A percentile compares a stretch with the other conserved stretches of the same genome.
Conservation (phyloP, 1,139 yeast genomes). For the Pichia norvegensis region DNA sequence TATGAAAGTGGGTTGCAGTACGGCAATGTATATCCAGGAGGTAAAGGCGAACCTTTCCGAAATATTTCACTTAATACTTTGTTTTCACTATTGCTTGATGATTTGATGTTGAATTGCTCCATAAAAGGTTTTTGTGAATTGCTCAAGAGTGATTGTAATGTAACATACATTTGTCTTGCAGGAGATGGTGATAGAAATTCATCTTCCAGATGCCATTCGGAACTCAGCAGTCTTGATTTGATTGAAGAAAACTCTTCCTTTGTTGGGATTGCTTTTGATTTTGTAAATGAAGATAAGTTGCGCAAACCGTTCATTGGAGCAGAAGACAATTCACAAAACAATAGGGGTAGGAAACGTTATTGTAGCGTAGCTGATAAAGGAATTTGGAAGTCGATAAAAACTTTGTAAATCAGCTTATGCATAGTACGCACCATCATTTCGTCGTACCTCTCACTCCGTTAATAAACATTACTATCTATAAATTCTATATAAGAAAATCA, state of each 20-base stretch:
- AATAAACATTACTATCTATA: too few species aligned
- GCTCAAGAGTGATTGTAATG: constrained; percentile 23
- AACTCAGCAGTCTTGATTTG: constrained; percentile 11
- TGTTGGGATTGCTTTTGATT: neutral
- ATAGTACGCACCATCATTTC: too few species aligned
- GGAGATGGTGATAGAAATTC: constrained; percentile 23
- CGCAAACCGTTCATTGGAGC: neutral
- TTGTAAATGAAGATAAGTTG: neutral
- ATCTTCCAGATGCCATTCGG: constrained; percentile 20
- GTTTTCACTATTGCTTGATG: neutral
- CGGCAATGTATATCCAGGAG: constrained; percentile 58
- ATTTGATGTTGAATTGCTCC: constrained; percentile 1
- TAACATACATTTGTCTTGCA: constrained; percentile 22
- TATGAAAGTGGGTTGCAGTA: constrained; percentile 50
- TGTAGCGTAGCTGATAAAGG: too few species aligned
- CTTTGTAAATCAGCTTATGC: too few species aligned
- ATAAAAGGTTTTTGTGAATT: constrained; percentile 11
- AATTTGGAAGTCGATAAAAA: too few species aligned
- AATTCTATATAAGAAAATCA: neutral
- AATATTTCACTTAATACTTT: constrained; percentile 10
- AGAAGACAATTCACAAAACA: neutral
- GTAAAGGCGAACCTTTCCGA: constrained; percentile 25
- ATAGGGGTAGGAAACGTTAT: too few species aligned
- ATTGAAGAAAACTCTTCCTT: constrained; percentile 7
- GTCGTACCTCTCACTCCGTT: too few species aligned